Conservation (phyloP, 345 rosid species). For the Iberis pinnata region DNA sequence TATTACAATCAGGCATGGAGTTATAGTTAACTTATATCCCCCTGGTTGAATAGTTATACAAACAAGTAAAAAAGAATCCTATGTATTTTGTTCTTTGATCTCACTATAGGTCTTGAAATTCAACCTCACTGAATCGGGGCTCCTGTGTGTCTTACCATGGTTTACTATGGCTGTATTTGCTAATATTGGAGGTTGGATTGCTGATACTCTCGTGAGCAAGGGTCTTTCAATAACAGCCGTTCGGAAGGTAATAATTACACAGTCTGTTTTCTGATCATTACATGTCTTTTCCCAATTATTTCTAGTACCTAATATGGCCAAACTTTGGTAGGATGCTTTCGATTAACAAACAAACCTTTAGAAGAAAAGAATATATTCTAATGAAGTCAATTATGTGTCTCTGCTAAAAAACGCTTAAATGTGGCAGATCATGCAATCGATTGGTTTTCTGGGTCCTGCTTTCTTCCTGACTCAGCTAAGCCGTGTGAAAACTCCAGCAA, state of each 20-base stretch:
- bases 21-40: conserved; percentile 7
- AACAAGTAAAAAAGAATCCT: not conserved
- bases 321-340: not conserved
- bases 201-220: conserved; percentile 88
- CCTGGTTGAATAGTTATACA: not conserved
- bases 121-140: conserved; percentile 95
- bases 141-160: conserved; percentile 94
- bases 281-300: conserved; percentile 3
- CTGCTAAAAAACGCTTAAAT: conserved; percentile 18
- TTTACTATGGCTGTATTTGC: conserved; percentile 93
- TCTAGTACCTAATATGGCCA: not conserved
- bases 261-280: not conserved
- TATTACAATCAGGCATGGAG: conserved; percentile 84
- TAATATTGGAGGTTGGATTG: conserved; percentile 96
- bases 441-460: conserved; percentile 94
- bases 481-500: conserved; percentile 73
- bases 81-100: conserved; percentile 8
- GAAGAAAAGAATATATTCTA: not conserved
- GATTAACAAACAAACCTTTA: not conserved
- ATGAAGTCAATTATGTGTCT: not conserved
- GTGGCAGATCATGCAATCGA: conserved; percentile 93
- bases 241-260: conserved; percentile 65
- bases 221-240: conserved; percentile 88
- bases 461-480: conserved; percentile 86
- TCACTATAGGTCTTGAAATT: conserved; percentile 78